These are phyloP conservation scores for Xerocomellus intermedius DNA, from an alignment of 768 basidiomycete genomes.

Conservation along the genomic window DNA sequence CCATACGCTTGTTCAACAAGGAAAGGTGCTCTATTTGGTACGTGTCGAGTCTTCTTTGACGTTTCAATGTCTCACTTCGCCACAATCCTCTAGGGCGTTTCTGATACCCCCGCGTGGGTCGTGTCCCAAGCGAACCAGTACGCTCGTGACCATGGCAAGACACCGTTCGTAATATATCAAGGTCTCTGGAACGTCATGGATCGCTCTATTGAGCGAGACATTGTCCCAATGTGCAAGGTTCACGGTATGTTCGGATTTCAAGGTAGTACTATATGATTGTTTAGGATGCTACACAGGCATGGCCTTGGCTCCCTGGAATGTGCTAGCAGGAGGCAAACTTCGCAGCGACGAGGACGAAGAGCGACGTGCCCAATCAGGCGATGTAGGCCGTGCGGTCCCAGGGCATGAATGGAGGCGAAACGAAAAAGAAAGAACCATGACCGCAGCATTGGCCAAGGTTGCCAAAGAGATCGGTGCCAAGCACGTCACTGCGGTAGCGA, in stretches of 20 bases:
- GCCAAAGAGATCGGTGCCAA: slow-evolving; percentile 49
- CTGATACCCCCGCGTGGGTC: slow-evolving; percentile 40
- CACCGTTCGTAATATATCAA: slow-evolving; percentile 47
- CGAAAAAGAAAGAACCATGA: slow-evolving; percentile 42
- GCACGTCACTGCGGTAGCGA: slow-evolving; percentile 39
- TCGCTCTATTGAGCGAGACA: slow-evolving; percentile 45
- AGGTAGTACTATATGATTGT: no score
- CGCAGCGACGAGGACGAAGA: slow-evolving; percentile 33
- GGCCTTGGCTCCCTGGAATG: slow-evolving; percentile 39
- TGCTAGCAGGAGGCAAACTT: slow-evolving; percentile 36
- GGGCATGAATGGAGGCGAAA: slow-evolving; percentile 42
- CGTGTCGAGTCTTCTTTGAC: neutral
- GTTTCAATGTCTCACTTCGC: neutral
- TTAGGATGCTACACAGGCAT: slow-evolving; percentile 15
- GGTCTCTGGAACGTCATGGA: slow-evolving; percentile 34
- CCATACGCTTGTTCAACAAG: slow-evolving; percentile 36
- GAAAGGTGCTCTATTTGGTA: slow-evolving; percentile 40
- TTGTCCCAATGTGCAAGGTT: slow-evolving; percentile 35
- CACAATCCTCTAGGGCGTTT: slow-evolving; percentile 19
- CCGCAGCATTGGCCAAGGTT: slow-evolving; percentile 47
- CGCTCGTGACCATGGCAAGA: slow-evolving; percentile 40
- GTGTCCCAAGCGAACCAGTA: slow-evolving; percentile 43
- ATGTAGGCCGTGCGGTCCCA: neutral
- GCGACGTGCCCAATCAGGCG: slow-evolving; percentile 23
- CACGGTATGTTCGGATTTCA: slow-evolving; percentile 12